Base-by-base conservation (phyloP, 169 alveolate species). In the Babesia ovata region DNA sequence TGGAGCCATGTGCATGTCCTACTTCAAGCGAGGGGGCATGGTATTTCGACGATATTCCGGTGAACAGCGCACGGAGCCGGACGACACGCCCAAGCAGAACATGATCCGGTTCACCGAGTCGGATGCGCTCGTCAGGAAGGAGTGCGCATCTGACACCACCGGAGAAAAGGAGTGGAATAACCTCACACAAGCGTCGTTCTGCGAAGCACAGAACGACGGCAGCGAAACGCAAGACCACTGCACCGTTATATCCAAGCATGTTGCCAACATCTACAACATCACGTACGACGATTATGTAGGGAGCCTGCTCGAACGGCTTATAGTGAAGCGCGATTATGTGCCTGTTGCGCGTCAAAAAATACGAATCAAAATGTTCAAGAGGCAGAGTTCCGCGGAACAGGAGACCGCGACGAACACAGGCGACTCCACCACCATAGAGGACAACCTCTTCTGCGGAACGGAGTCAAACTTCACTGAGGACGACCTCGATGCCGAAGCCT, bases 1-100 rank as follows among this genome's bases (percentile, higher is more conserved):
- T 70, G 94, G 94, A 0, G 60, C 86, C 4, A 67, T 90, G 21
- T 86, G 92, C 60, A 28, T 88, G 67, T 84, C 91, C 24, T 82
- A 84, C 56, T 71, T 58, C 46, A 75, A 69, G 10, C 72, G 67
- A 10, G 60, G 63, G 39, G 26, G 28, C 36, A 54, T 19, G 17
- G 50, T 39, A 4, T 49, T 46, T 50, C 29, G 42, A 17, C 28
- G 42, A 4, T 21, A 26, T 10, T 7, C 50, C 33, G 70, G 54
- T 17, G 24, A 10, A 17, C n/a, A 10, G 29, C n/a, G 50, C 19
- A 16, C 14, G 50, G 50, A n/a, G 28, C 26, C 50, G 17, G 36
- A 8, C 39, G 33, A 16, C 54, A 0, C 28, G 28, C 65, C 76
- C 52, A 67, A 67, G 44, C 76, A 67, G 54, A 50, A 54, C 48